Percentiles rank a stretch among this genome's conserved stretches.
phyloP scores from a whole-genome alignment of 768 basidiomycete genomes.

The Dioszegia crocea region DNA sequence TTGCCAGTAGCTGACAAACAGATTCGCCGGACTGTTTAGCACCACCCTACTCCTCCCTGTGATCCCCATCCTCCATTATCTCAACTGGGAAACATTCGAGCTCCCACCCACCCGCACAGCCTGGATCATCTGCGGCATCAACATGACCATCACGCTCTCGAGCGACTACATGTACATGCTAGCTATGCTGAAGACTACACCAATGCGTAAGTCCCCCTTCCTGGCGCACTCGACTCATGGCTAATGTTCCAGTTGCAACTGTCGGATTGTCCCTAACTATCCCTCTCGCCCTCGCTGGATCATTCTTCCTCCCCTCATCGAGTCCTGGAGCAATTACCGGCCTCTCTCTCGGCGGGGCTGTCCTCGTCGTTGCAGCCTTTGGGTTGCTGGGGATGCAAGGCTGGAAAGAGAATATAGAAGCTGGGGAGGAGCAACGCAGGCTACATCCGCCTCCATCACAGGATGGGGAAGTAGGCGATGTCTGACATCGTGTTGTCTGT shows the following conservation, averaged over 20 bases:
- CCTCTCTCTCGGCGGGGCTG: constrained; percentile 69
- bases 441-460: background rate
- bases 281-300: constrained; percentile 81
- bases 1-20: constrained; percentile 5
- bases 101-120: constrained; percentile 59
- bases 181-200: constrained; percentile 95
- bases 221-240: background rate
- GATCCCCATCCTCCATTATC: constrained; percentile 68
- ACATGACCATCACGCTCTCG: constrained; percentile 79
- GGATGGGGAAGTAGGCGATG: background rate
- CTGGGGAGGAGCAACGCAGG: background rate
- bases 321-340: constrained; percentile 49
- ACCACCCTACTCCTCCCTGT: constrained; percentile 71
- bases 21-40: constrained; percentile 86
- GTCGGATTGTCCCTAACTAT: constrained; percentile 90
- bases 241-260: constrained; percentile 62
- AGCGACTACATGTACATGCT: constrained; percentile 64
- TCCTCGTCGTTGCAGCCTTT: constrained; percentile 72
- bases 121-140: constrained; percentile 55
- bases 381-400: constrained; percentile 61
- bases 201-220: constrained; percentile 49
- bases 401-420: constrained; percentile 24
- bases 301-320: constrained; percentile 61
- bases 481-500: background rate
- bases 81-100: constrained; percentile 70